Evolutionary conservation across 331 rosid genomes (phyloP), one percentile per base, ranked within the genome.

Genomic region (Prunus yedoensis): DNA sequence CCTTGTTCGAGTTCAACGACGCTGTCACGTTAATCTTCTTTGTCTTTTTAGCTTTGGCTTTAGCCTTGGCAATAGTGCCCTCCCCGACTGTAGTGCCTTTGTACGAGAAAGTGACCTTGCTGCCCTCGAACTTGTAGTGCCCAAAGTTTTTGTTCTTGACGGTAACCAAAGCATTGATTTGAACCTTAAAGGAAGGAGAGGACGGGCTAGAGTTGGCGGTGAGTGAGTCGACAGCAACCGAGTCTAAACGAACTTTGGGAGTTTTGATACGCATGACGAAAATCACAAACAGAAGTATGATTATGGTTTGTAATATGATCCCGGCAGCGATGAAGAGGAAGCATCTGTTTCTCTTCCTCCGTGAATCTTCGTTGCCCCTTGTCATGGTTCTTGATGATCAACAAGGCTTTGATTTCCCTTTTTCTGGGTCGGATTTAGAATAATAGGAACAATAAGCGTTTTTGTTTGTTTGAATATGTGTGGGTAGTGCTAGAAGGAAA

Each of bases 61-160:
- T 27, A 11, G 59, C 68, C 77, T 76, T 77, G 0, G 8, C 18
- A 10, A 83, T 72, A n/a, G 73, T 56, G 13, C 66, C 76, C 41
- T 67, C 60, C 16, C 82, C 87, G 30, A 83, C 78, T 12, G 53
- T 38, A 46, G 46, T 47, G 25, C 87, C 87, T 16, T 65, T 53
- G 53, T 83, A 83, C 47, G 79, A 75, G 50, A 83, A 25, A 8
- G 53, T 61, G 20, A 73, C 81, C 18, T 72, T 72, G 66, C 73
- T 35, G 68, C 45, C 9, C 4, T 76, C 84, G 79, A 75, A 83
- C 71, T 79, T 83, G 84, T 75, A 79, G 69, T 67, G 66, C 3
- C 87, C 87, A 2, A 76, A 83, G 58, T 83, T 83, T 20, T 62
- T 79, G 79, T 83, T 83, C 46, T 79, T 83, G 41, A 83, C 74